Percentiles rank a stretch among this genome's conserved stretches.
Evolutionary conservation across 1,284 basidiomycete genomes (phyloP).

Genomic region (Pyrrhoderma noxium): DNA sequence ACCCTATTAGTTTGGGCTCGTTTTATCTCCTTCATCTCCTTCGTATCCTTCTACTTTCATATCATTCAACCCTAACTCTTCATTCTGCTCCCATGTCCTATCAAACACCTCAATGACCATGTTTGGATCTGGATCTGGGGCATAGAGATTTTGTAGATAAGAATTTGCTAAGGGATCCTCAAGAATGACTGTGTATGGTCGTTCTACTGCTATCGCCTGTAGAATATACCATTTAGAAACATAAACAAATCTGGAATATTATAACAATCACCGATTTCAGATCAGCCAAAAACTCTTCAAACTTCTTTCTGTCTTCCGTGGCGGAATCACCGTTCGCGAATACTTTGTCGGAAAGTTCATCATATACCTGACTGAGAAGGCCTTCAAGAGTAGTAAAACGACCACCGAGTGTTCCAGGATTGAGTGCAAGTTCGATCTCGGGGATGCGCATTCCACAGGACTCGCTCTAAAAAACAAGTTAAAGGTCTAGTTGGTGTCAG

Average conservation of each 20-base stretch:
- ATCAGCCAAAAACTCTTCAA: slow-evolving; percentile 71
- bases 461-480: slow-evolving; percentile 61
- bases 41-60: slow-evolving; percentile 90
- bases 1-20: not conserved
- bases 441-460: slow-evolving; percentile 88
- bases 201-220: slow-evolving; percentile 69
- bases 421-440: slow-evolving; percentile 90
- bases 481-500: not conserved
- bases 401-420: slow-evolving; percentile 94
- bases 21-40: not conserved
- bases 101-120: slow-evolving; percentile 84
- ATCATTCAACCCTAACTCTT: slow-evolving; percentile 93
- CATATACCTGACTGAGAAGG: slow-evolving; percentile 90
- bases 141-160: slow-evolving; percentile 93
- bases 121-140: slow-evolving; percentile 87
- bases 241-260: slow-evolving; percentile 4
- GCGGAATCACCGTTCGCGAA: slow-evolving; percentile 72
- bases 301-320: slow-evolving; percentile 44
- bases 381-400: slow-evolving; percentile 98
- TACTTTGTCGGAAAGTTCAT: slow-evolving; percentile 90
- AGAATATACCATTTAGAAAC: slow-evolving; percentile 1
- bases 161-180: slow-evolving; percentile 96
- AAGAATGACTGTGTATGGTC: slow-evolving; percentile 85
- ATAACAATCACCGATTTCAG: slow-evolving; percentile 67
- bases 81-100: slow-evolving; percentile 86